Base-by-base conservation (phyloP, 1,284 basidiomycete genomes). In the Ceratobasidium sp. region DNA sequence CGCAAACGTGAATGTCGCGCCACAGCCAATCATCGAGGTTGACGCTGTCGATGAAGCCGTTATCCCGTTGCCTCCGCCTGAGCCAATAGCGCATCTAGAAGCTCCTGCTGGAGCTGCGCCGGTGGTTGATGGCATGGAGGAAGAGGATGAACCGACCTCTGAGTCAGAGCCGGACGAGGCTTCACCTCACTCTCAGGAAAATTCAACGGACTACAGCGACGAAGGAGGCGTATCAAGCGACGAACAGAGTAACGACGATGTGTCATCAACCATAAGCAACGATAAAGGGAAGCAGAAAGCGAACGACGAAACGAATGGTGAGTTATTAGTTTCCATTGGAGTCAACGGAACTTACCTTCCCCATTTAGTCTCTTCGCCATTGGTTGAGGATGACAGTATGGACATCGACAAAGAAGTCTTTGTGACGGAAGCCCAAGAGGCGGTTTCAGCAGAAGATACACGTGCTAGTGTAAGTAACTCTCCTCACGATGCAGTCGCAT, bases 141-240 rank as follows among this genome's bases (percentile, higher is more conserved):
- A n/a, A 41, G 36, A 41, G 11, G 36, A 41, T 41, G 36, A 41
- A 41, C 36, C 11, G 36, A 41, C 36, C 36, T 41, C 36, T 41
- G 36, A 41, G 36, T 41, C 36, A 5, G 36, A 41, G 36, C 36
- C 36, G 11, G 4, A 41, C 11, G 36, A 41, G 36, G 36, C 36
- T 41, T 41, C 36, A 11, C 36, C 53, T 15, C 24, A 56, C 31
- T 31, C 53, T 11, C n/a, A 63, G 27, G 60, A 27, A 22, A 45
- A 63, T 22, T 63, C n/a, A 41, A 45, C 44, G 44, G 60, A 63
- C 60, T 41, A 60, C 24, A 24, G 50, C 17, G 50, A 51, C 24
- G 17, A 24, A 24, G 50, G 19, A 17, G 50, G 24, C 15, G 50
- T 4, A 36, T 17, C 41, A 27, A 63, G 41, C 44, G 60, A 45